phyloP scores from a whole-genome alignment of 495 filamentous ascomycete species.

The Bryoglossum gracile region DNA sequence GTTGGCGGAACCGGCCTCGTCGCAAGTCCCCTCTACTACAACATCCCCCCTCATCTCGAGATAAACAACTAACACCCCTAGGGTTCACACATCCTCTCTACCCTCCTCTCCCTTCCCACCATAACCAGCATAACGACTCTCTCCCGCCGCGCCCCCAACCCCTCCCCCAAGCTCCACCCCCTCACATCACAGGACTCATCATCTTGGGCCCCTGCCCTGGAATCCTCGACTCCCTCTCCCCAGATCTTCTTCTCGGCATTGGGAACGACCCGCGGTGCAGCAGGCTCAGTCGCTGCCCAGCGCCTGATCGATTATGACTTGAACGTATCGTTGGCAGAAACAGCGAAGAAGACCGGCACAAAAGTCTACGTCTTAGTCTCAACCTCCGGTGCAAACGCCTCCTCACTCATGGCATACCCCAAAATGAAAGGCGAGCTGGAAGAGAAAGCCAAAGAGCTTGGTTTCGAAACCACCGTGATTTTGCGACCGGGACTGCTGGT shows the following conservation, averaged over 20 bases:
- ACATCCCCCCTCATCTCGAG: not conserved
- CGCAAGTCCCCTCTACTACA: constrained; percentile 10
- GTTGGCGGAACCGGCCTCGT: constrained; percentile 24
- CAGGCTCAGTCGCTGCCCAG: constrained; percentile 53
- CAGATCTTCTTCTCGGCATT: constrained; percentile 50
- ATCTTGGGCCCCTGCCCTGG: constrained; percentile 44
- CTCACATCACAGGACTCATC: constrained; percentile 27
- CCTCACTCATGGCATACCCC: constrained; percentile 28
- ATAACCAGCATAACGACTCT: constrained; percentile 27
- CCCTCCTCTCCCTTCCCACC: constrained; percentile 34
- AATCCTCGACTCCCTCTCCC: constrained; percentile 41
- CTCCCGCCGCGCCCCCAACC: constrained; percentile 31
- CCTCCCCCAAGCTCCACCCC: constrained; percentile 35
- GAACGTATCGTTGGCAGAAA: constrained; percentile 50
- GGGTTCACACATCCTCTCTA: constrained; percentile 43
- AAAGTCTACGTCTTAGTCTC: constrained; percentile 40
- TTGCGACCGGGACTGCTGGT: constrained; percentile 61
- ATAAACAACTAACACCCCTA: not conserved
- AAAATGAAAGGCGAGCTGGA: constrained; percentile 71
- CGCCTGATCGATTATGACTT: constrained; percentile 55
- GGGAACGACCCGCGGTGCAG: constrained; percentile 49
- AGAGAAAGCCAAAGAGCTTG: constrained; percentile 55
- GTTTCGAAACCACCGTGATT: constrained; percentile 60
- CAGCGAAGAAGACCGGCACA: constrained; percentile 49
- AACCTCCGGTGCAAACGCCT: constrained; percentile 15